A percentile compares a stretch with the other conserved stretches of the same genome.
Conservation (phyloP, 495 filamentous ascomycete genomes). For the Filosporella fistucella region DNA sequence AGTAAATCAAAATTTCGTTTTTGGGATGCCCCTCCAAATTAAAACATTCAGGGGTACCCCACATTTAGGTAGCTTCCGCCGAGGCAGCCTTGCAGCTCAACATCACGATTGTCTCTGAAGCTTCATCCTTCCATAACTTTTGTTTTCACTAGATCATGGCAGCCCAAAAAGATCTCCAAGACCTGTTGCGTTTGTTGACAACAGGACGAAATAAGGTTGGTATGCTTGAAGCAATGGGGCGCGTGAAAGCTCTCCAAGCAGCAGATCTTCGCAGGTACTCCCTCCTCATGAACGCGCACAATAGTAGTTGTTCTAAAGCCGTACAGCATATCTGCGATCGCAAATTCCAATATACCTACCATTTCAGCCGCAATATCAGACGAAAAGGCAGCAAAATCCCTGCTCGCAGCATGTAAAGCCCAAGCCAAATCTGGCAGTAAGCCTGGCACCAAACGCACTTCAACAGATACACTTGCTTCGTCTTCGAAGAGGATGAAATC, state of each 20-base stretch:
- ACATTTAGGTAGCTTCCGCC: too few relatives aligned
- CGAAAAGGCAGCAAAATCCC: constrained; percentile 64
- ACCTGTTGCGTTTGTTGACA: constrained; percentile 72
- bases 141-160: too few relatives aligned
- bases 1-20: too few relatives aligned
- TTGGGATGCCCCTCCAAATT: too few relatives aligned
- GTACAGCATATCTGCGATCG: constrained; percentile 55
- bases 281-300: not conserved
- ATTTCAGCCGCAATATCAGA: constrained; percentile 61
- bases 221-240: constrained; percentile 63
- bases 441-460: constrained; percentile 30
- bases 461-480: constrained; percentile 23
- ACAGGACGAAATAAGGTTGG: constrained; percentile 70
- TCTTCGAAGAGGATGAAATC: constrained; percentile 40
- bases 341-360: constrained; percentile 47
- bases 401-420: constrained; percentile 66
- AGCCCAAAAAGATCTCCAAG: constrained; percentile 56
- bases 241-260: constrained; percentile 61
- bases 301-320: not conserved
- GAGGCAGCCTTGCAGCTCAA: too few relatives aligned
- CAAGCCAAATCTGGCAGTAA: constrained; percentile 34
- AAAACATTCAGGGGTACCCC: too few relatives aligned
- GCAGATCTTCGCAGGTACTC: constrained; percentile 58
- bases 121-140: too few relatives aligned
- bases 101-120: too few relatives aligned